Conservation (phyloP, 2,329 filamentous ascomycete genomes). For the Trichoderma sp. region DNA sequence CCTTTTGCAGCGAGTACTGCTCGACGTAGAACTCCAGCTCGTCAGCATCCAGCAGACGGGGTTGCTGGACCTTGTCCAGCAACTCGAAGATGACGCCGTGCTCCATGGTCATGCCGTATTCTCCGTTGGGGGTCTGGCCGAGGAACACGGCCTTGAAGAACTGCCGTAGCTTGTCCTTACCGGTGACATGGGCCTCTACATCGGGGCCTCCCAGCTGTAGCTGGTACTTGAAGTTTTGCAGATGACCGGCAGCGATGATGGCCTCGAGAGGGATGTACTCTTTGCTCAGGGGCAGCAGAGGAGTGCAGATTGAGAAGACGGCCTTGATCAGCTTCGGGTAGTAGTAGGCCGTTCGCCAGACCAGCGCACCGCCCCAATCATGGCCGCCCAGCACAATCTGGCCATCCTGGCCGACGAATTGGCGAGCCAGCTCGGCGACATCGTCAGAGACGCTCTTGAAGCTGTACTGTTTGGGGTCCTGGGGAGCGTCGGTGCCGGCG, state of each 20-base stretch:
- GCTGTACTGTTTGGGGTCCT: constrained; percentile 61
- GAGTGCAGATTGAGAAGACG: constrained; percentile 79
- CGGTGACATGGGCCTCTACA: constrained; percentile 57
- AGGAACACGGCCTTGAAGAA: constrained; percentile 74
- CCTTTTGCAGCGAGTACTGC: constrained; percentile 61
- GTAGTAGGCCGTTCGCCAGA: constrained; percentile 72
- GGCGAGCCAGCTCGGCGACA: constrained; percentile 66
- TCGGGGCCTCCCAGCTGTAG: constrained; percentile 71
- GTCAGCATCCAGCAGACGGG: constrained; percentile 61
- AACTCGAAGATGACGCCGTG: constrained; percentile 64
- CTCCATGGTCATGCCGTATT: constrained; percentile 56
- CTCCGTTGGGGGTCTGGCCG: constrained; percentile 55
- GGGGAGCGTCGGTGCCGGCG: constrained; percentile 69
- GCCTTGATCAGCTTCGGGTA: constrained; percentile 69
- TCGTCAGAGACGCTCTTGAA: constrained; percentile 72
- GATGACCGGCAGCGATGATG: constrained; percentile 50
- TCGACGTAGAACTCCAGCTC: constrained; percentile 76
- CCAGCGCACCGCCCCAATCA: constrained; percentile 83
- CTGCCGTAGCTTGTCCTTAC: constrained; percentile 61
- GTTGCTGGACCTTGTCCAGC: constrained; percentile 55
- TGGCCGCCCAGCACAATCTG: constrained; percentile 82
- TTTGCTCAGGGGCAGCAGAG: constrained; percentile 58
- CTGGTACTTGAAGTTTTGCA: constrained; percentile 81
- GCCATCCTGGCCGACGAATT: constrained; percentile 46
- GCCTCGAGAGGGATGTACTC: constrained; percentile 57